Conservation (phyloP, 2,329 filamentous ascomycete genomes). For the Talaromyces sp. region DNA sequence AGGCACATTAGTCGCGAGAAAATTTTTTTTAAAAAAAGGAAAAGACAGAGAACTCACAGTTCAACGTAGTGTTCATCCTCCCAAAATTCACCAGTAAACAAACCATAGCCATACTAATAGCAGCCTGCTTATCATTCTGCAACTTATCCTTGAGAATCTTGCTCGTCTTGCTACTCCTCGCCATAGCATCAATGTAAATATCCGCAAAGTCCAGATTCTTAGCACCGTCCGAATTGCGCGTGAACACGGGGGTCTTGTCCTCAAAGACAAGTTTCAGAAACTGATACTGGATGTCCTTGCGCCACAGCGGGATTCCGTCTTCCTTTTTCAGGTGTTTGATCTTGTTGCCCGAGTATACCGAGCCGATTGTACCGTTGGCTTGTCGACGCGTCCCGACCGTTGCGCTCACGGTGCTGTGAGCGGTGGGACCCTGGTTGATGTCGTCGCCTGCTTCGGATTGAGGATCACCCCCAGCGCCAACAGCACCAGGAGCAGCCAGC, state of each 20-base stretch:
- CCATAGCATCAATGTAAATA: constrained; percentile 98
- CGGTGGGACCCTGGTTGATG: constrained; percentile 18
- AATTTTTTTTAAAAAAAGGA: not conserved
- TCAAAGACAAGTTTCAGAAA: constrained; percentile 59
- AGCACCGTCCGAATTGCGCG: constrained; percentile 79
- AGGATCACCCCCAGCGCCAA: constrained; percentile 1
- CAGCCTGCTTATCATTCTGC: constrained; percentile 81
- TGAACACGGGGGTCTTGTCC: constrained; percentile 66
- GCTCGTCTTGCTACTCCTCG: constrained; percentile 96
- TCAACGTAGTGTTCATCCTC: constrained; percentile 97
- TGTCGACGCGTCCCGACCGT: constrained; percentile 52
- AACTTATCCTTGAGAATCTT: constrained; percentile 97
- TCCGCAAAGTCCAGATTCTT: constrained; percentile 77
- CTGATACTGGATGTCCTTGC: constrained; percentile 62
- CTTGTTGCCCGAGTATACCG: constrained; percentile 63
- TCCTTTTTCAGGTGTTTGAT: constrained; percentile 63
- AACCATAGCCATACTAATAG: constrained; percentile 99
- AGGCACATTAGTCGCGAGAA: not conserved
- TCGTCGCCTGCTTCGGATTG: constrained; percentile 32
- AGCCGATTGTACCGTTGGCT: constrained; percentile 59
- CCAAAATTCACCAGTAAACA: constrained; percentile 95
- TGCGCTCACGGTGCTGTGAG: constrained; percentile 31
- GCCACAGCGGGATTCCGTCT: constrained; percentile 60
- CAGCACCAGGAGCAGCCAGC: not conserved
- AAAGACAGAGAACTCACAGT: constrained; percentile 56